Evolutionary conservation across 176 grass and related monocot species (phyloP), one percentile per base, ranked within the genome.

Genomic region (Melocanna baccifera): DNA sequence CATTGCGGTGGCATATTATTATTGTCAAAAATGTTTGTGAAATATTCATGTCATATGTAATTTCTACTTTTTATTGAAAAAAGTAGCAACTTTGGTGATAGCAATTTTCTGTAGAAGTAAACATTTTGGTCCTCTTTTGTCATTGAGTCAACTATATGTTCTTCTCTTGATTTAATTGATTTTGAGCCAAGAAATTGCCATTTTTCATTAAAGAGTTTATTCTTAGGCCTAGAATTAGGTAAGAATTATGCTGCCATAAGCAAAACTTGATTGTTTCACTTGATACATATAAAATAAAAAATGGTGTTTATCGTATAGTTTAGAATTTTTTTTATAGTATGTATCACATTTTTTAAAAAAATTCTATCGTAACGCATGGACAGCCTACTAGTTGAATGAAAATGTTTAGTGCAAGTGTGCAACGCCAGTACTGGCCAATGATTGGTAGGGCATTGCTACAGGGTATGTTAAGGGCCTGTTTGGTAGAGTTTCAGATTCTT

Each of bases 201-300:
- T 73, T 43, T 59, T 83, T 56, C 15, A 62, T 69, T n/a, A 10
- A 68, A 34, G 62, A 69, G 66, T 28, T 89, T 57, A 61, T 73
- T 56, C 15, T 20, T 52, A 50, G 19, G 36, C 7, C 34, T 84
- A 52, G 70, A 61, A 85, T 28, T 87, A 95, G 91, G 91, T 82
- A 95, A 92, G 89, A 95, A 95, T 85, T 98, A 94, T 78, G 91
- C 89, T 84, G 71, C 94, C 63, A 91, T 98, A 86, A 98, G 50
- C 25, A 91, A 94, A 86, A 80, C 83, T 87, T 98, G 80, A 95
- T 98, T 85, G 93, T 98, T 83, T n/a, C n/a, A n/a, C n/a, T n/a
- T n/a, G n/a, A n/a, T n/a, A n/a, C n/a, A n/a, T n/a, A n/a, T n/a
- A n/a, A n/a, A n/a, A n/a, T n/a, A n/a, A n/a, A n/a, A n/a, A n/a